Conservation (phyloP, 1,284 basidiomycete genomes). For the Apiotrichum porosum region DNA sequence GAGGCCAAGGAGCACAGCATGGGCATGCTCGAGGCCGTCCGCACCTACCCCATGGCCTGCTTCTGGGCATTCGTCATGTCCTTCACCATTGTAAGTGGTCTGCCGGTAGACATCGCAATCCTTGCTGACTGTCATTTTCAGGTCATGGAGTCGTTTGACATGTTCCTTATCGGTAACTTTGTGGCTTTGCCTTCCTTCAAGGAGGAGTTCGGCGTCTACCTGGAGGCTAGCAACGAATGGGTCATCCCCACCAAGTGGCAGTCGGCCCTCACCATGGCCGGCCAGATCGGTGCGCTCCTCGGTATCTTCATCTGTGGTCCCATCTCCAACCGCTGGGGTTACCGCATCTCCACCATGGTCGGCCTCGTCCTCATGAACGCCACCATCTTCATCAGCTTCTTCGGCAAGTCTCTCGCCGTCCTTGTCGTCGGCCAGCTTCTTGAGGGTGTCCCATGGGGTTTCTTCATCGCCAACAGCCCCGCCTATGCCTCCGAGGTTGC, state of each 20-base stretch:
- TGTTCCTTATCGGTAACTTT: conserved; percentile 37
- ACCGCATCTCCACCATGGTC: conserved; percentile 27
- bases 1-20: not conserved
- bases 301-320: conserved; percentile 42
- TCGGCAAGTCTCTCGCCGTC: conserved; percentile 32
- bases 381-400: conserved; percentile 27
- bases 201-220: conserved; percentile 15
- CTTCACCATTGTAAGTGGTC: conserved; percentile 22
- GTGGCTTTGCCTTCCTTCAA: conserved; percentile 23
- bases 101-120: too few species aligned
- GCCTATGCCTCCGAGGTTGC: conserved; percentile 34
- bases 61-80: conserved; percentile 32
- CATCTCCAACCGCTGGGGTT: conserved; percentile 28
- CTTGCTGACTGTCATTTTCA: conserved; percentile 10
- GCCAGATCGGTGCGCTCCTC: conserved; percentile 35
- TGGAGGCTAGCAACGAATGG: conserved; percentile 7
- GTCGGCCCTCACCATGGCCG: conserved; percentile 26
- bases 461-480: conserved; percentile 25
- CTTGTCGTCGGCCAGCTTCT: conserved; percentile 17
- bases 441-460: conserved; percentile 32
- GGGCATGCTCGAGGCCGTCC: conserved; percentile 9
- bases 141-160: conserved; percentile 35
- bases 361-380: conserved; percentile 23
- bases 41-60: conserved; percentile 29
- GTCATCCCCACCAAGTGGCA: conserved; percentile 34